phyloP scores from a whole-genome alignment of 257 asterid genomes.

The Dorcoceras hygrometricum region DNA sequence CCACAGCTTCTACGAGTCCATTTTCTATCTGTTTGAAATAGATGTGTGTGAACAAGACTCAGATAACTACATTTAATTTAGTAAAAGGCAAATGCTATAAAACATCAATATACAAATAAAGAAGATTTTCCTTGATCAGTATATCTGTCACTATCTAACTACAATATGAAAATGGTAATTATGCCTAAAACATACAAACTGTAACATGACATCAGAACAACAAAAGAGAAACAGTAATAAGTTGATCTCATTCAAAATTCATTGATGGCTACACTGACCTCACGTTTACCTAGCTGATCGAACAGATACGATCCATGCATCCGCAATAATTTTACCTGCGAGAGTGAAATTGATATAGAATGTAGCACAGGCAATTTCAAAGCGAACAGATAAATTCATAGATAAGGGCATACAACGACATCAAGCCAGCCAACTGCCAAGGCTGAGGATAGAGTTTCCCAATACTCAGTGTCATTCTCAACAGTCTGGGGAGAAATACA shows the following conservation, averaged over 20 bases:
- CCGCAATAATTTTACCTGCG: conserved; percentile 79
- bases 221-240: background rate
- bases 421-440: conserved; percentile 95
- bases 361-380: conserved; percentile 20
- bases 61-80: conserved; percentile 11
- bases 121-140: background rate
- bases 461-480: conserved; percentile 82
- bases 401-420: conserved; percentile 57
- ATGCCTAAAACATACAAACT: background rate
- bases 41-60: conserved; percentile 21
- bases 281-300: conserved; percentile 86
- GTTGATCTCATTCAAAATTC: background rate
- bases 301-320: conserved; percentile 85
- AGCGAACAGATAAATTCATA: conserved; percentile 1
- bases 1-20: conserved; percentile 95
- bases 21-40: conserved; percentile 68
- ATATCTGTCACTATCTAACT: background rate
- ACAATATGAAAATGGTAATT: background rate
- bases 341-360: conserved; percentile 19
- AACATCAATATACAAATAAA: conserved; percentile 1
- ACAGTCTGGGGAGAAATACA: conserved; percentile 49
- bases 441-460: conserved; percentile 88
- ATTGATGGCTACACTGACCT: conserved; percentile 44
- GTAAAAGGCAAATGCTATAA: conserved; percentile 7
- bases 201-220: background rate